Base-by-base conservation (phyloP, 2,329 filamentous ascomycete genomes). In the Aureobasidium sp. region DNA sequence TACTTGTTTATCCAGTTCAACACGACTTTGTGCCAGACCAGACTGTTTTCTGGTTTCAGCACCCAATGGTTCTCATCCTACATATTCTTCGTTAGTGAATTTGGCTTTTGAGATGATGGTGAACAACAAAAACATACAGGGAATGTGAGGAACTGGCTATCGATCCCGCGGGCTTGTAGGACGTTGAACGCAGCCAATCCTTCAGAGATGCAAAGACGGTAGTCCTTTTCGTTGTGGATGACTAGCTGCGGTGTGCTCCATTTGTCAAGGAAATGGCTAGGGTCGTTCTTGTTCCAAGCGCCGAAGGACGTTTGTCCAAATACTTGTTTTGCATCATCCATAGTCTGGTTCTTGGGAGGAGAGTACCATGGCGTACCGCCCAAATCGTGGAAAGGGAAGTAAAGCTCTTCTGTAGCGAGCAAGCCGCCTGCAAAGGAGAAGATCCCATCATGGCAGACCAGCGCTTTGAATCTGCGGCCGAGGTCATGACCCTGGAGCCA, bases 401-500 rank as follows among this genome's bases (percentile, higher is more conserved):
- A 80, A 27, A 77, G 69, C 61, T 80, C 78, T 55, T 80, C 78
- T 16, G 66, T 68, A 0, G 62, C 60, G 21, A 68, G 58, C 55
- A 64, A 57, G 5, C 48, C 47, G 21, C 59, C 54, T n/a, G 72
- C 68, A 55, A 74, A 71, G 61, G 82, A 86, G 68, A 90, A 93
- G 51, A 90, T 85, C 42, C 90, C 90, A 61, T 95, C 89, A 66
- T 95, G 90, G 62, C 84, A 90, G 24, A 95, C 89, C 3, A 96
- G 77, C 0, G 89, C 89, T 68, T 88, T 88, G 78, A 96, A 94
- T 60, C 85, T 82, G 24, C 88, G 82, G 17, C 89, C 90, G 0
- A 96, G 78, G 1, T 81, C 78, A 58, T 93, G 86, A 6, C 90
- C 90, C 69, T 95, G 89, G 61, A 95, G 89, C 90, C 90, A 95